These are phyloP conservation scores for Hygrophila difformis DNA, from an alignment of 257 asterid species.

Conservation along the genomic window DNA sequence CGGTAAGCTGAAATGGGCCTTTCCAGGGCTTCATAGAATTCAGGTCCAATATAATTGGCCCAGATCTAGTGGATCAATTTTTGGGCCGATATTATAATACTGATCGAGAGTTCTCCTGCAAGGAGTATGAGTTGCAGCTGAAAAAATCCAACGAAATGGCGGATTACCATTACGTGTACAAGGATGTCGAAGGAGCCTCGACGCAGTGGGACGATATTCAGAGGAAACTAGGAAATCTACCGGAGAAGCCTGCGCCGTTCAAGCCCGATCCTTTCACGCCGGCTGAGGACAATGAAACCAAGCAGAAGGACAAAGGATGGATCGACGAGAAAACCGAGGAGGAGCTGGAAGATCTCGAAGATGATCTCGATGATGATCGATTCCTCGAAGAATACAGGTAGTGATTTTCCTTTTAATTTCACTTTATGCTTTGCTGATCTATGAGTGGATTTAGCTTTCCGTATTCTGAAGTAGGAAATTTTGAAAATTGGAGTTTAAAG, in stretches of 20 bases:
- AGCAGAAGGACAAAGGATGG: slow-evolving; percentile 70
- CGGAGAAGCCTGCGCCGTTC: slow-evolving; percentile 58
- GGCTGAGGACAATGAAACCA: slow-evolving; percentile 54
- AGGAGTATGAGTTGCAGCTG: too few relatives aligned
- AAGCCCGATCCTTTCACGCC: slow-evolving; percentile 69
- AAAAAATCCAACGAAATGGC: slow-evolving; percentile 41
- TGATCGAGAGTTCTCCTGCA: too few relatives aligned
- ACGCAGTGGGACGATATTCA: slow-evolving; percentile 98
- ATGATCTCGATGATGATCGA: slow-evolving; percentile 87
- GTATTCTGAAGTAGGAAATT: background rate
- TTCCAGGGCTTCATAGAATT: too few relatives aligned
- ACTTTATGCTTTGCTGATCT: background rate
- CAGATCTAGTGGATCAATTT: too few relatives aligned
- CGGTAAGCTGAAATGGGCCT: too few relatives aligned
- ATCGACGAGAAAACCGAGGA: slow-evolving; percentile 63
- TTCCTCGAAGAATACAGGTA: slow-evolving; percentile 87
- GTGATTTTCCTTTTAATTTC: background rate
- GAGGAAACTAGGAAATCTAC: slow-evolving; percentile 79
- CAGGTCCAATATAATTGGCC: too few relatives aligned
- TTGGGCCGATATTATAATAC: too few relatives aligned
- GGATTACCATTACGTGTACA: slow-evolving; percentile 87
- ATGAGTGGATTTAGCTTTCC: background rate
- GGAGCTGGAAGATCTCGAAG: slow-evolving; percentile 90
- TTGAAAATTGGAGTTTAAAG: background rate
- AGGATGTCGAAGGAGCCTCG: slow-evolving; percentile 86